phyloP scores from a whole-genome alignment of 2,329 filamentous ascomycete species.

The Aspergillus sp. region DNA sequence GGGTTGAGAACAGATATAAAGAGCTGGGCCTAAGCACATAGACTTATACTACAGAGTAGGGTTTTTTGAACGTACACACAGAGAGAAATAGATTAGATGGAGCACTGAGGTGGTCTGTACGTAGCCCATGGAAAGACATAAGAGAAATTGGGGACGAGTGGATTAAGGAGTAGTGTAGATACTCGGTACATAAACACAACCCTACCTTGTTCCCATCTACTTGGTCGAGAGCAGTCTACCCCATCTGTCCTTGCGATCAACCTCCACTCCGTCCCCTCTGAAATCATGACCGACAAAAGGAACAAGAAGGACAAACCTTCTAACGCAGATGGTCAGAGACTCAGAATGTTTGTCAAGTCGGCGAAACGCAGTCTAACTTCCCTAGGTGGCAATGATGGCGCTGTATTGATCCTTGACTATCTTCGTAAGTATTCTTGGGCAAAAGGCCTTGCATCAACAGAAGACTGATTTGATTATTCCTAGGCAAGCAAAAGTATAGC shows the following conservation, averaged over 20 bases:
- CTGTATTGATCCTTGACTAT: constrained; percentile 49
- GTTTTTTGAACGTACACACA: no score
- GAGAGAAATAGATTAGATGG: no score
- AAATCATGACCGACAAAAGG: neutral
- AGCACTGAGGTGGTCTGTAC: no score
- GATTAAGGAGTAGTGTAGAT: no score
- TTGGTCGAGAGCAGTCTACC: neutral
- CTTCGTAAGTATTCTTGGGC: constrained; percentile 40
- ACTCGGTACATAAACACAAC: no score
- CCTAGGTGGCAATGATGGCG: constrained; percentile 25
- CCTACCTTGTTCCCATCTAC: no score
- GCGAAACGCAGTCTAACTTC: neutral
- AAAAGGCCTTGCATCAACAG: neutral
- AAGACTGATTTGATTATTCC: neutral
- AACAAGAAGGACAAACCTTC: neutral
- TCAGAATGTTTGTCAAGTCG: neutral
- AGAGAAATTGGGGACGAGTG: no score
- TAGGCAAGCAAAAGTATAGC: constrained; percentile 49
- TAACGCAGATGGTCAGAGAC: neutral
- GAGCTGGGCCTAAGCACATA: no score
- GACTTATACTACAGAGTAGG: no score
- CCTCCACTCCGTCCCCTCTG: neutral
- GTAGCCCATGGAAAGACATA: no score
- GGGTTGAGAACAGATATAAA: no score
- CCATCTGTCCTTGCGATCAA: neutral